Evolutionary conservation across 2,329 filamentous ascomycete genomes (phyloP).

Genomic region (Aspergillus sp.): DNA sequence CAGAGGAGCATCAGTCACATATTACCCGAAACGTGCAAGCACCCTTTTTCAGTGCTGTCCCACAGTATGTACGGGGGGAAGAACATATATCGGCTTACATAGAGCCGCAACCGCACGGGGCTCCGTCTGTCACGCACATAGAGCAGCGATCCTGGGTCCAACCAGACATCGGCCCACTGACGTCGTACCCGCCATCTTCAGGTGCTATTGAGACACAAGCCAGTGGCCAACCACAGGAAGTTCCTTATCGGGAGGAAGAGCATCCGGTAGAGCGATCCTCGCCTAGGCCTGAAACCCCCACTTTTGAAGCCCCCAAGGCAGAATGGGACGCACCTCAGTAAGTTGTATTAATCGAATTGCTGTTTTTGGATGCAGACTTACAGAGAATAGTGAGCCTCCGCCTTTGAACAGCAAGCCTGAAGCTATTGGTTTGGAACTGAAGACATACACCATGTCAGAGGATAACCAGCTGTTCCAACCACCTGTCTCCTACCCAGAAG

Average conservation of each 20-base stretch:
- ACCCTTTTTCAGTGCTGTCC: constrained; percentile 38
- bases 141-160: constrained; percentile 13
- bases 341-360: constrained; percentile 25
- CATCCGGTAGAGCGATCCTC: constrained; percentile 39
- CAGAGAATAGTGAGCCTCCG: constrained; percentile 55
- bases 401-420: constrained; percentile 73
- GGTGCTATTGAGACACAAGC: constrained; percentile 8
- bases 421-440: constrained; percentile 76
- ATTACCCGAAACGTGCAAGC: constrained; percentile 2
- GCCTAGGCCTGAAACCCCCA: constrained; percentile 35
- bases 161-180: neutral
- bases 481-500: constrained; percentile 74
- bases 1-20: neutral
- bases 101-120: constrained; percentile 16
- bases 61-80: constrained; percentile 47
- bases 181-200: neutral
- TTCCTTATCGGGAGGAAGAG: constrained; percentile 41
- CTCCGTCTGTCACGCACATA: constrained; percentile 12
- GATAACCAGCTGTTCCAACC: constrained; percentile 74
- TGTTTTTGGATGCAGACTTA: constrained; percentile 20
- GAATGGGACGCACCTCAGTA: constrained; percentile 65
- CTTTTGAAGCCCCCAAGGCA: constrained; percentile 57
- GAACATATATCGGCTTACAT: constrained; percentile 40
- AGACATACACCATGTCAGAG: constrained; percentile 79
- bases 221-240: constrained; percentile 40